These are phyloP conservation scores for Rhizopogon roseolus DNA, from an alignment of 768 basidiomycete genomes.

Conservation along the genomic window DNA sequence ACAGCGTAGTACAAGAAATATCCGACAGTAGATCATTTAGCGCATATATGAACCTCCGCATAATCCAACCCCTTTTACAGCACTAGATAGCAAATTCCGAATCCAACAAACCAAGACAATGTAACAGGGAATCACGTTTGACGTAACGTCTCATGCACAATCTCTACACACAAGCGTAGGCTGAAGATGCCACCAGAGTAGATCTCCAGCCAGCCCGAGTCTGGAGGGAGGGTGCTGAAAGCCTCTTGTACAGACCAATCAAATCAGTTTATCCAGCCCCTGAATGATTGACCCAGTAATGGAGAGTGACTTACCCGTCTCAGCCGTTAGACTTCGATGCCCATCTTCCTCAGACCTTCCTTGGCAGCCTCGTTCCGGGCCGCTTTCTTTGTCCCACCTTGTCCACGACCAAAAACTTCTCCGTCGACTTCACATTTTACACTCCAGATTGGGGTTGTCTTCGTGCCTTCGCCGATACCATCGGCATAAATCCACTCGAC, in stretches of 20 bases:
- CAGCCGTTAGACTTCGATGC: conserved; percentile 38
- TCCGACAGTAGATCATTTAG: conserved; percentile 3
- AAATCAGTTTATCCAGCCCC: not conserved
- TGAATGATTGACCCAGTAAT: conserved; percentile 16
- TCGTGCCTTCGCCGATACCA: conserved; percentile 38
- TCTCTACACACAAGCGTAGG: conserved; percentile 64
- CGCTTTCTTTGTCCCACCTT: conserved; percentile 71
- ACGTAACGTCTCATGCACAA: conserved; percentile 35
- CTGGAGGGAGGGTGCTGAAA: conserved; percentile 53
- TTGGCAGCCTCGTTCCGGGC: conserved; percentile 83
- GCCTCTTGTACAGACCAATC: conserved; percentile 7
- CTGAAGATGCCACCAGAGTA: conserved; percentile 13
- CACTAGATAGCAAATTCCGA: not conserved
- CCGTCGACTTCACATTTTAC: conserved; percentile 63
- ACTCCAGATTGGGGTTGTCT: conserved; percentile 74
- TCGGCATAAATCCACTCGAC: conserved; percentile 74
- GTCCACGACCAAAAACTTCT: conserved; percentile 53
- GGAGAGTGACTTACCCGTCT: conserved; percentile 1
- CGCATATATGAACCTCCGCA: not conserved
- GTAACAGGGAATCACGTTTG: not conserved
- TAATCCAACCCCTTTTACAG: conserved; percentile 1
- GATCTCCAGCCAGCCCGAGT: conserved; percentile 45
- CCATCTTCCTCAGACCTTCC: conserved; percentile 57
- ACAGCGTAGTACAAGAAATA: not conserved
- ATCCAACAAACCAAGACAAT: not conserved